phyloP scores from a whole-genome alignment of 169 alveolate species.

The Plasmodium vinckei region DNA sequence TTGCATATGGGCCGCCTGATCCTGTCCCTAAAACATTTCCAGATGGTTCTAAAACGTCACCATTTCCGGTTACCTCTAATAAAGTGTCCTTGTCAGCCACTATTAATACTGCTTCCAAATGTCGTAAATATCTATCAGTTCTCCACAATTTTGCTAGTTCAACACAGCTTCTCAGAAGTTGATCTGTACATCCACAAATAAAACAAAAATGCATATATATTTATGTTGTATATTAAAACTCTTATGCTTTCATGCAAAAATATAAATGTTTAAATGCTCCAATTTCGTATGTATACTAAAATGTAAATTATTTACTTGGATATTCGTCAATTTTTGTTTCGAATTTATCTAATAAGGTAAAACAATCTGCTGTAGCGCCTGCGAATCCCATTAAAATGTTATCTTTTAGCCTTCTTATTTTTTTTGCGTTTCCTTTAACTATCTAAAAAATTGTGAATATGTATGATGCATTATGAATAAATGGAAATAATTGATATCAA shows the following conservation, averaged over 20 bases:
- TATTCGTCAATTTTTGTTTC: slow-evolving; percentile 88
- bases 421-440: slow-evolving; percentile 83
- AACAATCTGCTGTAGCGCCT: slow-evolving; percentile 90
- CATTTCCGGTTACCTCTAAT: slow-evolving; percentile 87
- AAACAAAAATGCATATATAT: background rate
- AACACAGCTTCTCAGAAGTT: slow-evolving; percentile 88
- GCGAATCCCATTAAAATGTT: slow-evolving; percentile 86
- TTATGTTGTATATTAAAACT: background rate
- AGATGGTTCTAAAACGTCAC: slow-evolving; percentile 88
- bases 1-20: slow-evolving; percentile 90
- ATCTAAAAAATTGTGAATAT: slow-evolving; percentile 52
- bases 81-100: slow-evolving; percentile 86
- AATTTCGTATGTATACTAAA: background rate
- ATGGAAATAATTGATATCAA: slow-evolving; percentile 5
- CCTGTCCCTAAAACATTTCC: slow-evolving; percentile 89
- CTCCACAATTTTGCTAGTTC: slow-evolving; percentile 90
- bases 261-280: background rate
- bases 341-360: slow-evolving; percentile 85
- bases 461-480: background rate
- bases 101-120: slow-evolving; percentile 86
- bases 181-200: slow-evolving; percentile 72
- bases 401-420: slow-evolving; percentile 80
- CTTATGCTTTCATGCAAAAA: background rate
- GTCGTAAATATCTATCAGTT: slow-evolving; percentile 85
- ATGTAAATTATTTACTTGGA: slow-evolving; percentile 78